Percentiles rank a stretch among this genome's conserved stretches.
Evolutionary conservation across 1,284 basidiomycete genomes (phyloP).

Genomic region (Hymenochaete sp.): DNA sequence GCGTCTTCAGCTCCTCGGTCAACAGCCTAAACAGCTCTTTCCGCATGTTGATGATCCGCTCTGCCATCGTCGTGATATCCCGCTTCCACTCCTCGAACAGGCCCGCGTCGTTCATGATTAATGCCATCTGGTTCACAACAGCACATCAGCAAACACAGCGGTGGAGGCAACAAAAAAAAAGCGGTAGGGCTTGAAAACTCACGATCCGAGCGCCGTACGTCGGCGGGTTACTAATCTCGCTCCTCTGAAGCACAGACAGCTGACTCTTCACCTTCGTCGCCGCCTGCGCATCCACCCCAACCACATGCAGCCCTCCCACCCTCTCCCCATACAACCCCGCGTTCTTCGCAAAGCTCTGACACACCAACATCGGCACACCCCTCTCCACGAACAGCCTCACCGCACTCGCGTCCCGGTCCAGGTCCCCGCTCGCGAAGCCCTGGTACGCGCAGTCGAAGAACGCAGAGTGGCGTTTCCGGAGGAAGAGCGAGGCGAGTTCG

Average conservation of each 20-base stretch:
- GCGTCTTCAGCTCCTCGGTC: constrained; percentile 81
- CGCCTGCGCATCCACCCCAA: constrained; percentile 52
- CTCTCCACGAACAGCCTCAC: constrained; percentile 69
- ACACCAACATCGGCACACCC: constrained; percentile 75
- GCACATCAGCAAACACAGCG: constrained; percentile 12
- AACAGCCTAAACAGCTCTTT: constrained; percentile 71
- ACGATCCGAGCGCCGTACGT: constrained; percentile 86
- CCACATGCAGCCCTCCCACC: constrained; percentile 76
- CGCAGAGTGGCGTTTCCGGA: constrained; percentile 73
- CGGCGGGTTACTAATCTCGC: constrained; percentile 92
- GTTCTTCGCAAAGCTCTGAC: constrained; percentile 95
- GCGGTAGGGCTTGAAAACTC: constrained; percentile 24
- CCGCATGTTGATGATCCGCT: constrained; percentile 87
- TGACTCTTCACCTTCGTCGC: constrained; percentile 76
- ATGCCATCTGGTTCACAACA: constrained; percentile 61
- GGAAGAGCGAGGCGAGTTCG: constrained; percentile 67
- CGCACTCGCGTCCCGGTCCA: constrained; percentile 69
- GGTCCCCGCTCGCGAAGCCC: constrained; percentile 82
- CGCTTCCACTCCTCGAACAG: constrained; percentile 83
- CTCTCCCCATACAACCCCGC: constrained; percentile 91
- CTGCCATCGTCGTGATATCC: constrained; percentile 89
- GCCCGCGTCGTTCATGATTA: constrained; percentile 65
- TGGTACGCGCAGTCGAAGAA: constrained; percentile 98
- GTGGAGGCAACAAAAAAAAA: constrained; percentile 5
- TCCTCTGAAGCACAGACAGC: constrained; percentile 78